Evolutionary conservation across 2,329 filamentous ascomycete species (phyloP).

Genomic region (Fusarium chaquense): DNA sequence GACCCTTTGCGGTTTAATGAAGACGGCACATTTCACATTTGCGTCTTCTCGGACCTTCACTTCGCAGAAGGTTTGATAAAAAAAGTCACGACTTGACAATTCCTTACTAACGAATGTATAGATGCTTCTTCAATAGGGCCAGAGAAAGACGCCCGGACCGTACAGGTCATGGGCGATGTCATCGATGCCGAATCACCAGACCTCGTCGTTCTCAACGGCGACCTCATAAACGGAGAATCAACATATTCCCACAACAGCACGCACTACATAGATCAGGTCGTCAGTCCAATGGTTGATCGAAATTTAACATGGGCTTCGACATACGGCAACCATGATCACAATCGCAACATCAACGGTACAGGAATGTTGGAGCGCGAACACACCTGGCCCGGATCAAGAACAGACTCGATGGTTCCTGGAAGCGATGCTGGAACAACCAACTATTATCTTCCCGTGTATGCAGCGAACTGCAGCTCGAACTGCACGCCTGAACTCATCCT

Average conservation of each 20-base stretch:
- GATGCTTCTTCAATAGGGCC: constrained; percentile 47
- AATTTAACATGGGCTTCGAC: constrained; percentile 72
- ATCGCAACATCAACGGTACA: constrained; percentile 58
- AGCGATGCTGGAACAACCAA: constrained; percentile 54
- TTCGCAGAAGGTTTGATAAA: constrained; percentile 28
- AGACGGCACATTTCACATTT: constrained; percentile 35
- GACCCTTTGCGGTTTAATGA: constrained; percentile 28
- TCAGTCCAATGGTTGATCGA: constrained; percentile 65
- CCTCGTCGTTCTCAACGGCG: constrained; percentile 76
- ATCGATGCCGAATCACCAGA: constrained; percentile 57
- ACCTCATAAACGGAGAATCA: constrained; percentile 75
- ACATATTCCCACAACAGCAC: constrained; percentile 64
- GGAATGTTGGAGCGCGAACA: constrained; percentile 44
- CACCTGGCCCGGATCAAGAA: constrained; percentile 41
- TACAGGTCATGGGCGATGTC: constrained; percentile 52
- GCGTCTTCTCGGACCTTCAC: constrained; percentile 38
- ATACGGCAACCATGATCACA: constrained; percentile 76
- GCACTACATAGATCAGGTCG: constrained; percentile 67
- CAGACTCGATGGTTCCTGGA: constrained; percentile 40
- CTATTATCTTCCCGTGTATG: constrained; percentile 58
- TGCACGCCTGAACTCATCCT: constrained; percentile 61
- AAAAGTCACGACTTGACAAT: accelerated
- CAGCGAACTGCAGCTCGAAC: constrained; percentile 46
- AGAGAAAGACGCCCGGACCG: constrained; percentile 53
- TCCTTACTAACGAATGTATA: not conserved